A percentile compares a stretch with the other conserved stretches of the same genome.
These are phyloP conservation scores for Aspergillus novofumigatus DNA, from an alignment of 2,329 filamentous ascomycete species.

Conservation along the genomic window DNA sequence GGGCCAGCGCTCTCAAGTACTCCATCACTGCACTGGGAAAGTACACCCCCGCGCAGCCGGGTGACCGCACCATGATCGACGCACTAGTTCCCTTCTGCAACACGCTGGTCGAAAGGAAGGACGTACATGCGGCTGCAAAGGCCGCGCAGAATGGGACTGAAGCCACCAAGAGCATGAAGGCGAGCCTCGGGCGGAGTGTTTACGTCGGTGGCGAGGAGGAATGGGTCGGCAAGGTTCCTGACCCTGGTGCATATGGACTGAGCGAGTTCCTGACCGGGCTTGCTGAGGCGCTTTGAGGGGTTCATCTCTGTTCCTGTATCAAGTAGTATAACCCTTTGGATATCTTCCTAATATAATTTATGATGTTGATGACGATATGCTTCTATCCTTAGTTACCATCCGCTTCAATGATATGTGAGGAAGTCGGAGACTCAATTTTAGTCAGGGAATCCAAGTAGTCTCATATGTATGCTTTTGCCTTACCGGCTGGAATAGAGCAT, in stretches of 20 bases:
- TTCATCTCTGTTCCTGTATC: neutral
- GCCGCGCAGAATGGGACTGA: slow-evolving; percentile 74
- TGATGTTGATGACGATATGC: slow-evolving; percentile 8
- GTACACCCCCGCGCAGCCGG: slow-evolving; percentile 86
- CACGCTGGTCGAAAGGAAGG: slow-evolving; percentile 59
- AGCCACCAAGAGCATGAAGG: slow-evolving; percentile 85
- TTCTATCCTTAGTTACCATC: neutral
- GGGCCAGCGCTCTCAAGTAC: slow-evolving; percentile 65
- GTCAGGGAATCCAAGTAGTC: too few relatives aligned
- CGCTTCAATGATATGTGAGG: neutral
- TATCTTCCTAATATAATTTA: slow-evolving; percentile 12
- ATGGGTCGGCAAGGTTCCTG: slow-evolving; percentile 68
- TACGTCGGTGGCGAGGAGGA: slow-evolving; percentile 66
- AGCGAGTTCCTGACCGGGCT: slow-evolving; percentile 78
- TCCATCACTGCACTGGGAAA: slow-evolving; percentile 67
- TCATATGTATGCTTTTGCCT: too few relatives aligned
- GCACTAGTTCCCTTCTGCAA: slow-evolving; percentile 84
- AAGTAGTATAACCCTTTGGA: neutral
- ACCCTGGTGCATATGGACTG: slow-evolving; percentile 74
- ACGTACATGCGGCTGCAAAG: slow-evolving; percentile 67
- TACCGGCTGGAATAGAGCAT: too few relatives aligned
- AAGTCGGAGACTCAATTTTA: too few relatives aligned
- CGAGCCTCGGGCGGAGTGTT: slow-evolving; percentile 76
- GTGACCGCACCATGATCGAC: slow-evolving; percentile 87
- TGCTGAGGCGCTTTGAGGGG: slow-evolving; percentile 48